Evolutionary conservation across 108 stramenopile genomes (phyloP), one percentile per base, ranked within the genome.

Genomic region (Bacterosira constricta): DNA sequence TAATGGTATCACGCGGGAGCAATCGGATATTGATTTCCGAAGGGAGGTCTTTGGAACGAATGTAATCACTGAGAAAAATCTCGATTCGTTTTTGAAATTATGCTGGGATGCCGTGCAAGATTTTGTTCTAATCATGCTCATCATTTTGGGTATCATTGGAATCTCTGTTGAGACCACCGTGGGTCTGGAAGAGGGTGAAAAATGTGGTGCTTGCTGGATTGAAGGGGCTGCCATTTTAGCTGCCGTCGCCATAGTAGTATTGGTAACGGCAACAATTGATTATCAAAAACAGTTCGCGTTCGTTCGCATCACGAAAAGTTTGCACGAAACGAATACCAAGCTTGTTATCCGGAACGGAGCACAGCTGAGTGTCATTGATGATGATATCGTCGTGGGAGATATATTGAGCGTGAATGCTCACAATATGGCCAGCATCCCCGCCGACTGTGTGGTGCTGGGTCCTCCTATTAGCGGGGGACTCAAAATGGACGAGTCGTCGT

Each of bases 381-480:
- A 92, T 58, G 97, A 96, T 12, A 86, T 98, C 62, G 96, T 98
- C n/a, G 99, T 99, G 42, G 99, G 99, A 12, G 99, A 99, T 72
- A 85, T 99, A 46, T 81, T 99, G 27, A 79, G 84, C 45, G 91
- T 99, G 38, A 97, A 97, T 67, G 82, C 85, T 30, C 92, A 94
- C 66, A 87, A 86, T 62, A 71, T 86, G 11, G 89, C 92, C 10
- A 82, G 82, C 17, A 92, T 99, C 39, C 96, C 97, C 5, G 97
- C 96, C 11, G 98, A 99, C 74, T 97, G 97, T 66, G 74, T 98
- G n/a, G 80, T 98, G 38, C 55, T 97, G 21, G 92, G 92, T 46
- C 89, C 90, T 15, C 45, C 72, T 6, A 61, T 84, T 39, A 95
- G 86, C 18, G 79, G 80, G 3, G 95, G 91, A 57, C 81, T 99